Evolutionary conservation across 495 filamentous ascomycete genomes (phyloP).

Genomic region (Penicillium chermesinum): DNA sequence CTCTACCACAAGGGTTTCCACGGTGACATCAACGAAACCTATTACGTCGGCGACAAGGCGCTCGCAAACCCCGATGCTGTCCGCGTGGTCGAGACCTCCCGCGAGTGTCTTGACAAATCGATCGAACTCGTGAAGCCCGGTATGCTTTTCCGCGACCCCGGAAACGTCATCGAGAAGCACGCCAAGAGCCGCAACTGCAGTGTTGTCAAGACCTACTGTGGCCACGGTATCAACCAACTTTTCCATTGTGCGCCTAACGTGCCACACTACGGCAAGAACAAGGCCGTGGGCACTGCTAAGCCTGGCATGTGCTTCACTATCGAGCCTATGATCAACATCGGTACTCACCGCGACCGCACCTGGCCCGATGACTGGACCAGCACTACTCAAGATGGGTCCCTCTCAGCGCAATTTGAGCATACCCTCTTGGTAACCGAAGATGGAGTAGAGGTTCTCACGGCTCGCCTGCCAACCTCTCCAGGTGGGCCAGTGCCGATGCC

Average conservation of each 20-base stretch:
- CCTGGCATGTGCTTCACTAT: conserved; percentile 91
- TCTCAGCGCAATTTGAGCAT: conserved; percentile 90
- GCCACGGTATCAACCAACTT: conserved; percentile 78
- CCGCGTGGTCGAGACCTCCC: conserved; percentile 76
- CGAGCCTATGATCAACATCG: conserved; percentile 85
- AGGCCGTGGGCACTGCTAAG: conserved; percentile 81
- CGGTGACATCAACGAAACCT: conserved; percentile 87
- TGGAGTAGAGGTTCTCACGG: conserved; percentile 90
- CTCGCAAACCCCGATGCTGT: conserved; percentile 70
- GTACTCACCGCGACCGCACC: conserved; percentile 72
- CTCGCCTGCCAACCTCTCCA: conserved; percentile 72
- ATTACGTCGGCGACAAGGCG: conserved; percentile 79
- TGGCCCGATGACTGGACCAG: conserved; percentile 94
- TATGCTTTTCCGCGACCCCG: conserved; percentile 77
- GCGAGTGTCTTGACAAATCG: conserved; percentile 76
- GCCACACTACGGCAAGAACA: conserved; percentile 87
- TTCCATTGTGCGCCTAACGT: conserved; percentile 84
- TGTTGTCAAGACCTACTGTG: conserved; percentile 85
- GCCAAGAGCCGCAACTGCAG: conserved; percentile 74
- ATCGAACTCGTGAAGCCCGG: conserved; percentile 84
- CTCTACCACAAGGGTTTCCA: conserved; percentile 85
- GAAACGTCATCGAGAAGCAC: conserved; percentile 78
- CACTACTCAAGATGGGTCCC: conserved; percentile 72
- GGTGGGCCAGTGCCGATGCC: conserved; percentile 78
- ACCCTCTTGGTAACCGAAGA: conserved; percentile 90